Base-by-base conservation (phyloP, 805 yeast genomes). In the Saccharomycopsis amapae region DNA sequence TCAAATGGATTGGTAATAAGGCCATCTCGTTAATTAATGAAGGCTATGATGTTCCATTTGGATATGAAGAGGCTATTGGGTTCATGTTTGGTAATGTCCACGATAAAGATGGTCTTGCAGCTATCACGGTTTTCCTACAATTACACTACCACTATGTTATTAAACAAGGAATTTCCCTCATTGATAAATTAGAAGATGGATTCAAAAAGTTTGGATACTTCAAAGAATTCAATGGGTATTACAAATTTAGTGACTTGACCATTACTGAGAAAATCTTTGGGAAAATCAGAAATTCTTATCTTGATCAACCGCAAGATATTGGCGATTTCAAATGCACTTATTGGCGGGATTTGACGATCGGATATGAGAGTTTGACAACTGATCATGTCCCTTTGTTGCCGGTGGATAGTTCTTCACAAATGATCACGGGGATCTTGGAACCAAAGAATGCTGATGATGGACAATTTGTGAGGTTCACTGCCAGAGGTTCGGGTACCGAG, bases 401-500 rank as follows among this genome's bases (percentile, higher is more conserved):
- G 0, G 72, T 72, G 1, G 94, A 89, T 49, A 60, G 80, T 0
- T 57, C 67, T 1, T 78, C 96, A 0, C 95, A 93, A 55, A 93
- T 93, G 97, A 79, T 90, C 53, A 88, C 96, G 0, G 81, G 73
- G 1, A 62, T 63, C 20, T 63, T 86, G 19, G 53, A 50, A 23
- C 41, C 46, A 15, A 19, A 15, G 1, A 60, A 56, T 2, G 40
- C 49, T 3, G 49, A 52, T 13, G 50, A 43, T 5, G 61, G 56
- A 2, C 74, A 68, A 35, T 53, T 52, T 18, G 78, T 86, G 2
- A 65, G 95, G 30, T 80, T 89, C 58, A 89, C 97, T 0, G 79
- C 85, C 41, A 72, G 98, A 44, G 97, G 97, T 0, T 86, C 96
- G 2, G 98, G 98, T 9, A 90, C 98, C 0, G 98, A 90, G 61